Conservation (phyloP, 2,329 filamentous ascomycete genomes). For the Fusarium coffeatum region DNA sequence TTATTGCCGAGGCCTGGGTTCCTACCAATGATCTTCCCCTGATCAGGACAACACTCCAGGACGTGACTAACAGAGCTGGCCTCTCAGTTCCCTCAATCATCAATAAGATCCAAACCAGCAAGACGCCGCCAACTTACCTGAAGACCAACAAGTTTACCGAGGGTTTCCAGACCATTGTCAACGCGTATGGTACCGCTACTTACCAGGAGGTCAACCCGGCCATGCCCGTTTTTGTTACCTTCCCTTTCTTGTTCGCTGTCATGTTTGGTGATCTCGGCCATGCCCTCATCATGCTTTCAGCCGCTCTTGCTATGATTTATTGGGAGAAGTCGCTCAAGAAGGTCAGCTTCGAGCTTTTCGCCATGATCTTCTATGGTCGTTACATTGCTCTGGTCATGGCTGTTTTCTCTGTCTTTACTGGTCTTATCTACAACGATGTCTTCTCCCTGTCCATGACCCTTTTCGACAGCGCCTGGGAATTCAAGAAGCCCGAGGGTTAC, state of each 20-base stretch:
- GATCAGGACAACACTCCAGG: conserved; percentile 93
- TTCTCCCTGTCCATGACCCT: conserved; percentile 94
- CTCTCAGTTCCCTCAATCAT: conserved; percentile 98
- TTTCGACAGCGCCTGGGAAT: conserved; percentile 92
- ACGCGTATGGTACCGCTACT: conserved; percentile 96
- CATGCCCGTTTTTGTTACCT: conserved; percentile 94
- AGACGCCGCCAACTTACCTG: conserved; percentile 96
- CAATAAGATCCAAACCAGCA: conserved; percentile 96
- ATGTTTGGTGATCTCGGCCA: conserved; percentile 99
- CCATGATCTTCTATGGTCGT: conserved; percentile 98
- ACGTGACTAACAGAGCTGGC: conserved; percentile 95
- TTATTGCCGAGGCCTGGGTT: conserved; percentile 98
- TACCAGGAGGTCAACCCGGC: conserved; percentile 98
- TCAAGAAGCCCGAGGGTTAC: conserved; percentile 74
- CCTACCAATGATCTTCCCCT: conserved; percentile 89
- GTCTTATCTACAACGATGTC: conserved; percentile 95
- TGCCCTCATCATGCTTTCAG: conserved; percentile 86
- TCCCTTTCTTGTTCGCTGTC: conserved; percentile 99
- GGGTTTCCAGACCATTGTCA: conserved; percentile 98
- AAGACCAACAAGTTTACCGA: conserved; percentile 99
- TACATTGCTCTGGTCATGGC: conserved; percentile 99
- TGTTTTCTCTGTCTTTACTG: conserved; percentile 95
- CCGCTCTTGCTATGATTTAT: conserved; percentile 92
- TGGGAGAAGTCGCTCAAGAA: conserved; percentile 95
- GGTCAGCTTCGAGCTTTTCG: conserved; percentile 90